These are phyloP conservation scores for Verticillium longisporum DNA, from an alignment of 2,329 filamentous ascomycete genomes.

Conservation along the genomic window DNA sequence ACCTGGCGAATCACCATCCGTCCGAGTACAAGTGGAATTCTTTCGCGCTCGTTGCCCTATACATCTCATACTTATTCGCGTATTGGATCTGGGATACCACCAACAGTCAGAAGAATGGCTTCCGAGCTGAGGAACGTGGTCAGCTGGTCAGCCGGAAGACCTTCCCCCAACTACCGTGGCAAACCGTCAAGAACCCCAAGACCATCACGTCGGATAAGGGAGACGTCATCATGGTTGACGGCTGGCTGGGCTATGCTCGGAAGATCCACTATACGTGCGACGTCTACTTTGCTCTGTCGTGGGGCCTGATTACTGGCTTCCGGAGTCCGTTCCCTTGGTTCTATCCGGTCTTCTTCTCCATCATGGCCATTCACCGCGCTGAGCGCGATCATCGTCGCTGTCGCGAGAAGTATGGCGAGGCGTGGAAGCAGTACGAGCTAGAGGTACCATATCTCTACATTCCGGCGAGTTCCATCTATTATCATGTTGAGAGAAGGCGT, in stretches of 20 bases:
- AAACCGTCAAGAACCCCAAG: slow-evolving; percentile 72
- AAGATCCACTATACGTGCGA: slow-evolving; percentile 68
- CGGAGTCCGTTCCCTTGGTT: slow-evolving; percentile 82
- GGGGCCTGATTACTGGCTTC: slow-evolving; percentile 79
- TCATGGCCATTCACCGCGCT: slow-evolving; percentile 76
- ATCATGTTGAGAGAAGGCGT: neutral
- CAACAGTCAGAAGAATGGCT: slow-evolving; percentile 92
- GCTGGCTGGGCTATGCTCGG: slow-evolving; percentile 58
- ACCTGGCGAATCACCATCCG: slow-evolving; percentile 77
- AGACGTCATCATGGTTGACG: slow-evolving; percentile 73
- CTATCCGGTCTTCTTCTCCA: slow-evolving; percentile 73
- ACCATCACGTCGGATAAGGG: slow-evolving; percentile 67
- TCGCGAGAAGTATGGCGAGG: slow-evolving; percentile 70
- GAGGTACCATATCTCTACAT: slow-evolving; percentile 79
- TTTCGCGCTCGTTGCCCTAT: slow-evolving; percentile 58
- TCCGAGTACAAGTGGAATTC: slow-evolving; percentile 71
- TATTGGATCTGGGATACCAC: slow-evolving; percentile 92
- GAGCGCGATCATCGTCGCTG: slow-evolving; percentile 70
- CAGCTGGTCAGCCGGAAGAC: slow-evolving; percentile 64
- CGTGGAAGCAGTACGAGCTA: slow-evolving; percentile 75
- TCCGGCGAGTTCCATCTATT: slow-evolving; percentile 20
- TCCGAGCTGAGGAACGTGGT: slow-evolving; percentile 73
- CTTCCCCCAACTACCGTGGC: slow-evolving; percentile 89
- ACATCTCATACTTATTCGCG: slow-evolving; percentile 64
- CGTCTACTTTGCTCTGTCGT: slow-evolving; percentile 67